A percentile compares a stretch with the other conserved stretches of the same genome.
These are phyloP conservation scores for Ogataea ramenticola DNA, from an alignment of 805 yeast species.

Conservation along the genomic window DNA sequence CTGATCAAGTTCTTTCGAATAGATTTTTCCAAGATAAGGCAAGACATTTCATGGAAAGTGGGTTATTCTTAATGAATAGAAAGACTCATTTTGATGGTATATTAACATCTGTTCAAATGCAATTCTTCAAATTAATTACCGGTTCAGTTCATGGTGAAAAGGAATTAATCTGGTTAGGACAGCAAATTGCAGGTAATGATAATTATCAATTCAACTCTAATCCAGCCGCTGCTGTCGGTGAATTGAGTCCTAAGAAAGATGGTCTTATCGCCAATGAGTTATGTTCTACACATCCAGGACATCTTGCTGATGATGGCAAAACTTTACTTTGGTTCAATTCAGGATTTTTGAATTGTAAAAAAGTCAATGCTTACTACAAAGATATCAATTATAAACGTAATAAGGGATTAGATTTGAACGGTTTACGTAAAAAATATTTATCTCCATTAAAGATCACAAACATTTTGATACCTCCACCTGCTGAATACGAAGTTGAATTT, in stretches of 20 bases:
- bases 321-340: slow-evolving; percentile 63
- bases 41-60: slow-evolving; percentile 42
- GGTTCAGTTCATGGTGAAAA: slow-evolving; percentile 71
- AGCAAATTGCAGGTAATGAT: slow-evolving; percentile 48
- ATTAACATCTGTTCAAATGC: slow-evolving; percentile 34
- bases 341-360: slow-evolving; percentile 56
- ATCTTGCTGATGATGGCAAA: slow-evolving; percentile 43
- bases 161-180: slow-evolving; percentile 71
- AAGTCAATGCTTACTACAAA: slow-evolving; percentile 30
- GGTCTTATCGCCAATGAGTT: slow-evolving; percentile 28
- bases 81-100: slow-evolving; percentile 42
- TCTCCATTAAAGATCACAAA: slow-evolving; percentile 36
- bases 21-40: slow-evolving; percentile 35
- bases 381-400: slow-evolving; percentile 28
- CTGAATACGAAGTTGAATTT: slow-evolving; percentile 29
- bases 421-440: slow-evolving; percentile 28
- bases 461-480: slow-evolving; percentile 48
- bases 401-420: slow-evolving; percentile 16
- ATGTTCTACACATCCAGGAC: slow-evolving; percentile 61
- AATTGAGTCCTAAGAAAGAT: slow-evolving; percentile 20
- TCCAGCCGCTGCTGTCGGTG: slow-evolving; percentile 55
- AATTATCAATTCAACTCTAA: slow-evolving; percentile 40
- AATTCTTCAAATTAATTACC: slow-evolving; percentile 34
- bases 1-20: slow-evolving; percentile 27
- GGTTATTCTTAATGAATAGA: slow-evolving; percentile 40